phyloP scores from a whole-genome alignment of 1,284 basidiomycete genomes.

The Vanrija humicola region DNA sequence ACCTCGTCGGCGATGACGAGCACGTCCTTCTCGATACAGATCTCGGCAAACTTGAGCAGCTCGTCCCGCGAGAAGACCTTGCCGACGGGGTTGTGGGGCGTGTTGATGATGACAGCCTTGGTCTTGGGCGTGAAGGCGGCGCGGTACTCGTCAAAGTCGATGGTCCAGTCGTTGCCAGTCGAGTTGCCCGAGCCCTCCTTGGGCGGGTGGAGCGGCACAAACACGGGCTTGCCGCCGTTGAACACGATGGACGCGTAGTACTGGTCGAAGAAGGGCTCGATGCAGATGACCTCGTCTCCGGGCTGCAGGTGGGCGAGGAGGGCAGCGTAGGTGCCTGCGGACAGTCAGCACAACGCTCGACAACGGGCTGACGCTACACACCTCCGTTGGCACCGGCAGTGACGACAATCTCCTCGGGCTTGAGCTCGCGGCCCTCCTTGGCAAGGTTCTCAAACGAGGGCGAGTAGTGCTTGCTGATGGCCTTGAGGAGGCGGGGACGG shows the following conservation, averaged over 20 bases:
- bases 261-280: slow-evolving; percentile 98
- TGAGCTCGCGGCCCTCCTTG: slow-evolving; percentile 60
- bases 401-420: slow-evolving; percentile 87
- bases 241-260: slow-evolving; percentile 88
- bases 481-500: slow-evolving; percentile 75
- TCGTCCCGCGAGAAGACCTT: slow-evolving; percentile 88
- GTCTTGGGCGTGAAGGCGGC: slow-evolving; percentile 77
- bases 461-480: slow-evolving; percentile 74
- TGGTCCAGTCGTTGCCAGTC: slow-evolving; percentile 68
- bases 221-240: slow-evolving; percentile 88
- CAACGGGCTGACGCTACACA: slow-evolving; percentile 38
- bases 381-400: slow-evolving; percentile 96
- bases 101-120: slow-evolving; percentile 91
- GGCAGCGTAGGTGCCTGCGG: slow-evolving; percentile 79
- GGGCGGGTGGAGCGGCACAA: slow-evolving; percentile 90
- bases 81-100: slow-evolving; percentile 92
- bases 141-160: slow-evolving; percentile 79
- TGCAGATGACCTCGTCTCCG: slow-evolving; percentile 96
- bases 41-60: slow-evolving; percentile 72
- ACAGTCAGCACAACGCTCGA: not conserved
- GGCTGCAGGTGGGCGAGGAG: slow-evolving; percentile 81
- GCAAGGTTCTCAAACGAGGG: slow-evolving; percentile 57
- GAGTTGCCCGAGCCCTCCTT: slow-evolving; percentile 58
- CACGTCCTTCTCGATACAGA: slow-evolving; percentile 89
- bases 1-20: slow-evolving; percentile 96